Conservation (phyloP, 768 basidiomycete genomes). For the Phylloporus scabripes region DNA sequence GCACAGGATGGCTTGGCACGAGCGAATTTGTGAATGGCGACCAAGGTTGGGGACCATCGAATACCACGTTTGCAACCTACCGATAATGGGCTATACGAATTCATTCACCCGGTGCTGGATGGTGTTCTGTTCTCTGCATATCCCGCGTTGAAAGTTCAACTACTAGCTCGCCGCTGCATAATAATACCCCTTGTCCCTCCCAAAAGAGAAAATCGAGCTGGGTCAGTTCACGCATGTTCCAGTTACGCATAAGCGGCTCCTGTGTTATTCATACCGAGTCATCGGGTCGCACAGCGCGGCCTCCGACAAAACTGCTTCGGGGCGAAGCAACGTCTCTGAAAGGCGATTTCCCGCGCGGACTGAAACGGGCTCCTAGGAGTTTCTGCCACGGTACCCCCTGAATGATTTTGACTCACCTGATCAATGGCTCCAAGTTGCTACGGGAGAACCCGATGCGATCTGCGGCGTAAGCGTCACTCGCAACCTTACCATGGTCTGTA, state of each 20-base stretch:
- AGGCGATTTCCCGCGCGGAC: slow-evolving; percentile 43
- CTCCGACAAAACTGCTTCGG: slow-evolving; percentile 53
- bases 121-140: slow-evolving; percentile 45
- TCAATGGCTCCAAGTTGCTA: slow-evolving; percentile 41
- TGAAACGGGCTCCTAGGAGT: slow-evolving; percentile 33
- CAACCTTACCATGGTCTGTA: neutral
- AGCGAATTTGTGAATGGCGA: slow-evolving; percentile 33
- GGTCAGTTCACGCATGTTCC: slow-evolving; percentile 49
- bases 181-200: too few species aligned
- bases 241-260: slow-evolving; percentile 31
- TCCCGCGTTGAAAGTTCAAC: slow-evolving; percentile 40
- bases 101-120: slow-evolving; percentile 50
- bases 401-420: slow-evolving; percentile 38
- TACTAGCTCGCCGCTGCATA: too few species aligned
- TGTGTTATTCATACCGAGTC: neutral
- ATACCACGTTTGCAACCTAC: neutral
- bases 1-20: slow-evolving; percentile 47
- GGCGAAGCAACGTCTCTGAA: slow-evolving; percentile 31
- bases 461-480: slow-evolving; percentile 44
- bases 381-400: slow-evolving; percentile 39
- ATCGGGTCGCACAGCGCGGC: slow-evolving; percentile 37
- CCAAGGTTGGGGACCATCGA: neutral
- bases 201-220: slow-evolving; percentile 10
- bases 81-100: slow-evolving; percentile 41
- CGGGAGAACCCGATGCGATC: slow-evolving; percentile 45